Evolutionary conservation across 441 rosid genomes (phyloP).

Genomic region (Gossypium gossypioides): DNA sequence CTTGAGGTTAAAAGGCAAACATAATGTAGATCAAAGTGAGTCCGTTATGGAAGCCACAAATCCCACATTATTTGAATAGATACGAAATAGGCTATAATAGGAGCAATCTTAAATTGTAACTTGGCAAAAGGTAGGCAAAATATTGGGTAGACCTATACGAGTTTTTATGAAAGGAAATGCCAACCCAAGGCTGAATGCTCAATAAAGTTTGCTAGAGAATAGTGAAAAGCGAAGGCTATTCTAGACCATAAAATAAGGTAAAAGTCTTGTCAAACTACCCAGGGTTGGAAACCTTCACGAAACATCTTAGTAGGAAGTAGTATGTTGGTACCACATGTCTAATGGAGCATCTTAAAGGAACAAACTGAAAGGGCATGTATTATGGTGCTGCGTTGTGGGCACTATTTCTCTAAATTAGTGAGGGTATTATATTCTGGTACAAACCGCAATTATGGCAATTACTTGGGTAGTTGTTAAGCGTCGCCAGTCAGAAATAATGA

Average conservation of each 20-base stretch:
- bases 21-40: background rate
- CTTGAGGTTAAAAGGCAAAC: background rate
- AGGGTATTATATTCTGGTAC: background rate
- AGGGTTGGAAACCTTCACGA: background rate
- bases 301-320: background rate
- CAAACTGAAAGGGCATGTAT: no score
- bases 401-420: background rate
- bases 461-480: background rate
- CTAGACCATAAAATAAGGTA: background rate
- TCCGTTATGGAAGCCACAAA: background rate
- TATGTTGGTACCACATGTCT: background rate
- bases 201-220: background rate
- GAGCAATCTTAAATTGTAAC: background rate
- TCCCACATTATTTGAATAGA: background rate
- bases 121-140: background rate
- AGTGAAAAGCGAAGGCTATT: background rate
- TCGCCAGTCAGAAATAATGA: no score
- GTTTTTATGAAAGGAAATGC: background rate
- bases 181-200: background rate
- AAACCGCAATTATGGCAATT: background rate
- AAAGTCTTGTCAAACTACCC: background rate
- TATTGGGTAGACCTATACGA: background rate
- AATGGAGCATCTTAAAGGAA: background rate
- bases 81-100: background rate
- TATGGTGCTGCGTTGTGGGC: background rate